These are phyloP conservation scores for Dendrocalamus latiflorus DNA, from an alignment of 202 grass and related monocot genomes.

Conservation along the genomic window DNA sequence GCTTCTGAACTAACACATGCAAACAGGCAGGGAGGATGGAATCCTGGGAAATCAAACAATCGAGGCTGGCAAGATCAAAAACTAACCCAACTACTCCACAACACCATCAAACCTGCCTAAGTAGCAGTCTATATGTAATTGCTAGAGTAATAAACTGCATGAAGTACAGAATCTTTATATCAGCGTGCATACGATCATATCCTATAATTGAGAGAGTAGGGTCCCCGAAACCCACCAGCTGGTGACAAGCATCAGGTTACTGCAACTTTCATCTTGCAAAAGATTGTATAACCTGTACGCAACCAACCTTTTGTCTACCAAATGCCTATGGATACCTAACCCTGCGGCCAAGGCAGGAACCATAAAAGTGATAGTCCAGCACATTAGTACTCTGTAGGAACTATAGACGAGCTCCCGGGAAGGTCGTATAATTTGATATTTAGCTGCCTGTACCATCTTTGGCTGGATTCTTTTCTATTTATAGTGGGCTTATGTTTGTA, in stretches of 20 bases:
- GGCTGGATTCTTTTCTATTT: no score
- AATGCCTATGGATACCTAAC: not conserved
- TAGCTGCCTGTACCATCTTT: not conserved
- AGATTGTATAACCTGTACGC: not conserved
- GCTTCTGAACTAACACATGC: slow-evolving; percentile 6
- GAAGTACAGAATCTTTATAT: slow-evolving; percentile 27
- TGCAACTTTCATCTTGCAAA: not conserved
- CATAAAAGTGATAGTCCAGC: not conserved
- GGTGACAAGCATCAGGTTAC: slow-evolving; percentile 19
- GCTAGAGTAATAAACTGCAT: not conserved
- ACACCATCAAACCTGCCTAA: not conserved
- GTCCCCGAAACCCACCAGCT: not conserved
- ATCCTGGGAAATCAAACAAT: slow-evolving; percentile 6
- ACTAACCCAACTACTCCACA: not conserved
- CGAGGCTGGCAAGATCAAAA: not conserved
- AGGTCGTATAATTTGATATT: not conserved
- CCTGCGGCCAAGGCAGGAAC: not conserved
- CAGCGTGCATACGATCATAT: not conserved
- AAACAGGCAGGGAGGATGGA: slow-evolving; percentile 20
- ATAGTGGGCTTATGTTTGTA: no score
- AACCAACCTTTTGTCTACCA: not conserved
- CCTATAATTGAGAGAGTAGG: slow-evolving; percentile 27
- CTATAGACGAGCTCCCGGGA: not conserved
- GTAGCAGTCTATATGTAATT: not conserved
- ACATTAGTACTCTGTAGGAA: not conserved